Evolutionary conservation across 1,284 basidiomycete species (phyloP).

Genomic region (Tilletiopsis washingtonensis): DNA sequence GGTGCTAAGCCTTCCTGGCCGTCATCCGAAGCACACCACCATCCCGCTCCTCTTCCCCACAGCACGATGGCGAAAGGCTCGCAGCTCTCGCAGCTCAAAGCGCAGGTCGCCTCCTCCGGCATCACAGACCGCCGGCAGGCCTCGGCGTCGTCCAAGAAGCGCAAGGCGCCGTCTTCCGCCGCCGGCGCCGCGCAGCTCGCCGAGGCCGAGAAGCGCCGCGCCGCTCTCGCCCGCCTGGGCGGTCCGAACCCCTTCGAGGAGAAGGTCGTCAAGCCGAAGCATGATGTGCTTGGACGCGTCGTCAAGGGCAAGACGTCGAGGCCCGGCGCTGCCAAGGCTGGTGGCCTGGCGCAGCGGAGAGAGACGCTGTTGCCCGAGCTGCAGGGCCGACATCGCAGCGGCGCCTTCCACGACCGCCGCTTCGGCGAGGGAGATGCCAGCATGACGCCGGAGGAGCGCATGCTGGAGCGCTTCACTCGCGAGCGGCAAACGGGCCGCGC

Average conservation of each 20-base stretch:
- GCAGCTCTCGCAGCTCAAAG: conserved; percentile 44
- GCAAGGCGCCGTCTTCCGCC: conserved; percentile 7
- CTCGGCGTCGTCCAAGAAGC: conserved; percentile 27
- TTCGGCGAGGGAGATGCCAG: conserved; percentile 91
- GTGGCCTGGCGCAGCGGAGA: conserved; percentile 67
- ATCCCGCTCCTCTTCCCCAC: no score
- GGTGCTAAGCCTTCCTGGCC: no score
- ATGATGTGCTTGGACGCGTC: conserved; percentile 79
- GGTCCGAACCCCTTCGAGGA: conserved; percentile 80
- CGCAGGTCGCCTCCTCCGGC: conserved; percentile 32
- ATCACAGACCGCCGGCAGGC: conserved; percentile 36
- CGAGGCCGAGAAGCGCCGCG: conserved; percentile 30
- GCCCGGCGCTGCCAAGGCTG: conserved; percentile 78
- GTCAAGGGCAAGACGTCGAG: conserved; percentile 73
- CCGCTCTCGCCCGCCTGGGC: conserved; percentile 77
- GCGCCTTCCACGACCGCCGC: conserved; percentile 83
- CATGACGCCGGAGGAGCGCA: conserved; percentile 87
- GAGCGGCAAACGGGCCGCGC: conserved; percentile 52
- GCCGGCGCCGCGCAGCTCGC: conserved; percentile 23
- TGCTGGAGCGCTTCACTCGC: conserved; percentile 90
- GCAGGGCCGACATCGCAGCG: conserved; percentile 65
- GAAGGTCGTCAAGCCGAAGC: conserved; percentile 58
- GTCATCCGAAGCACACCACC: no score
- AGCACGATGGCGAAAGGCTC: conserved; percentile 23
- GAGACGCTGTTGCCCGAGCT: conserved; percentile 76